phyloP scores from a whole-genome alignment of 495 filamentous ascomycete genomes.

The Penicillium fimorum region DNA sequence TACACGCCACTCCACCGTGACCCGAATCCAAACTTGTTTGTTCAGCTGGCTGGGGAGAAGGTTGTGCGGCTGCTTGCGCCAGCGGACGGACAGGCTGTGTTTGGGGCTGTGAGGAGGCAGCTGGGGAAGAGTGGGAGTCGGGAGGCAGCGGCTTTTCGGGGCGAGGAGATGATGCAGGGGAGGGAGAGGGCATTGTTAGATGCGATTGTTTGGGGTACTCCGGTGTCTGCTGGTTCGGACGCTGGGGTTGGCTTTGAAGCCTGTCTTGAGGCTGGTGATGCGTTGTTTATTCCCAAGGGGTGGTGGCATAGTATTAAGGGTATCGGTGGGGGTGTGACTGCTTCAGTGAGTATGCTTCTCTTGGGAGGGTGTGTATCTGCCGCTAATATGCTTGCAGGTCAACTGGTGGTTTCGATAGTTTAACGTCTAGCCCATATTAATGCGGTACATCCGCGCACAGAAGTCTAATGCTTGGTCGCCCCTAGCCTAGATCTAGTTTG shows the following conservation, averaged over 20 bases:
- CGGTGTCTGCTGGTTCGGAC: slow-evolving; percentile 17
- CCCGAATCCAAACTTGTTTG: slow-evolving; percentile 91
- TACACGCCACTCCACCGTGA: slow-evolving; percentile 88
- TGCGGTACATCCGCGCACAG: neutral
- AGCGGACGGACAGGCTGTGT: slow-evolving; percentile 56
- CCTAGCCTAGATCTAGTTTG: neutral
- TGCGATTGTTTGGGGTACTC: slow-evolving; percentile 64
- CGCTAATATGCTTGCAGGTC: slow-evolving; percentile 49
- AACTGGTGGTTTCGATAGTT: slow-evolving; percentile 91
- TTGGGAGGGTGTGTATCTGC: slow-evolving; percentile 11
- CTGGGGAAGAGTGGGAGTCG: slow-evolving; percentile 42
- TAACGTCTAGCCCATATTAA: neutral
- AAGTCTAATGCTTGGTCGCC: neutral
- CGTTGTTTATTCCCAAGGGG: slow-evolving; percentile 81
- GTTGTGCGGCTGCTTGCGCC: slow-evolving; percentile 68
- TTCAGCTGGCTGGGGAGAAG: slow-evolving; percentile 77
- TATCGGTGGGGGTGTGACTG: slow-evolving; percentile 59
- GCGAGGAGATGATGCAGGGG: slow-evolving; percentile 92
- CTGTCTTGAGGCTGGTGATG: slow-evolving; percentile 63
- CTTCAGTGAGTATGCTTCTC: slow-evolving; percentile 53
- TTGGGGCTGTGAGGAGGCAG: slow-evolving; percentile 51
- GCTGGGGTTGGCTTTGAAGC: slow-evolving; percentile 53
- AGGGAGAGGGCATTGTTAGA: slow-evolving; percentile 64
- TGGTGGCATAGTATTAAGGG: slow-evolving; percentile 97
- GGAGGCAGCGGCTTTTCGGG: slow-evolving; percentile 59